Conservation (phyloP, 1,284 basidiomycete genomes). For the Ustilago curta region DNA sequence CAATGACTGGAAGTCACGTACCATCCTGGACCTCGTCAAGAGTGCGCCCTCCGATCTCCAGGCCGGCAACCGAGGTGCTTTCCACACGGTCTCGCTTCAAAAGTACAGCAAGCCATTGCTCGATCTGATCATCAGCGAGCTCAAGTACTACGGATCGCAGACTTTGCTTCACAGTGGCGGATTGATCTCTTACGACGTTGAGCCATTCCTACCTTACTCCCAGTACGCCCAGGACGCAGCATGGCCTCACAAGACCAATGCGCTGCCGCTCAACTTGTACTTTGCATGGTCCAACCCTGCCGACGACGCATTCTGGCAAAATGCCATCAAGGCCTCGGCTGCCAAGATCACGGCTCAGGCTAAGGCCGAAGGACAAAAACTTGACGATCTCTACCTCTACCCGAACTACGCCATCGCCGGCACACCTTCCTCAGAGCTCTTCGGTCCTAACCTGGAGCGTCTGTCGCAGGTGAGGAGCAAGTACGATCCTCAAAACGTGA, state of each 20-base stretch:
- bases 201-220: slow-evolving; percentile 56
- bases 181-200: slow-evolving; percentile 60
- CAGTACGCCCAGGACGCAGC: slow-evolving; percentile 40
- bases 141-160: slow-evolving; percentile 37
- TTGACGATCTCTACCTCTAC: slow-evolving; percentile 51
- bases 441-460: slow-evolving; percentile 45
- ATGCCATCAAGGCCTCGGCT: slow-evolving; percentile 42
- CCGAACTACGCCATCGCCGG: slow-evolving; percentile 59
- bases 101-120: slow-evolving; percentile 47
- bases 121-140: slow-evolving; percentile 50
- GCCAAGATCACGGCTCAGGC: slow-evolving; percentile 43
- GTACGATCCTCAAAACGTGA: slow-evolving; percentile 54
- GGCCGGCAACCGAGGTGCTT: slow-evolving; percentile 46
- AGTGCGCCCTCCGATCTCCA: slow-evolving; percentile 37
- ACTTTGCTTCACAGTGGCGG: slow-evolving; percentile 30
- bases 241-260: slow-evolving; percentile 50
- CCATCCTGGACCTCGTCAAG: slow-evolving; percentile 42
- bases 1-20: slow-evolving; percentile 51
- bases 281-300: slow-evolving; percentile 53
- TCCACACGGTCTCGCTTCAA: slow-evolving; percentile 55
- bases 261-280: slow-evolving; percentile 60
- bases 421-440: slow-evolving; percentile 38
- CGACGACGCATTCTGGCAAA: slow-evolving; percentile 50
- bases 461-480: slow-evolving; percentile 36
- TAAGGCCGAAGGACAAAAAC: slow-evolving; percentile 51